Conservation (phyloP, 2,329 filamentous ascomycete genomes). For the Cryphonectria radicalis region DNA sequence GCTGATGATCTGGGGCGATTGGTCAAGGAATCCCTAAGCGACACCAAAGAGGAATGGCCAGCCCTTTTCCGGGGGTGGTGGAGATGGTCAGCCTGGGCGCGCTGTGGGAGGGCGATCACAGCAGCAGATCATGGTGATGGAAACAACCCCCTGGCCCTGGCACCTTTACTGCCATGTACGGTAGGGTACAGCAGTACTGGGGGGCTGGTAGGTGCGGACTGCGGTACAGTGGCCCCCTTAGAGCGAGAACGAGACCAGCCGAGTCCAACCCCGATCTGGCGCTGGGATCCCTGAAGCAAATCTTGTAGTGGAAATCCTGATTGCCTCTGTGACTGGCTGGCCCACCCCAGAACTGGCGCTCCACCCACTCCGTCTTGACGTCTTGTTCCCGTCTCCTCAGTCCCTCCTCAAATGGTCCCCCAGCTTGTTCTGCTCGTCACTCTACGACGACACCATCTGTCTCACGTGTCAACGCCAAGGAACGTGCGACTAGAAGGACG, state of each 20-base stretch:
- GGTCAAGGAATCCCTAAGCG: not conserved
- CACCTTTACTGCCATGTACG: not conserved
- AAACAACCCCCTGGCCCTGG: not conserved
- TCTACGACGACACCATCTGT: constrained; percentile 5
- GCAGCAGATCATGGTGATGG: not conserved
- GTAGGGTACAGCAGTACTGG: not conserved
- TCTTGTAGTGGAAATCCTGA: constrained; percentile 2
- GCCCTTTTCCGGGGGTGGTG: not conserved
- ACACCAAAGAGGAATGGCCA: not conserved
- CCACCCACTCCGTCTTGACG: constrained; percentile 5
- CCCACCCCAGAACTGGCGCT: not conserved
- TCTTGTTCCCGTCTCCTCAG: not conserved
- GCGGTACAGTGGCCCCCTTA: not conserved
- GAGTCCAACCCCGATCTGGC: constrained; percentile 3
- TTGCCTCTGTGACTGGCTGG: constrained; percentile 5
- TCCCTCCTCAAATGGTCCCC: not conserved
- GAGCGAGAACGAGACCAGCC: not conserved
- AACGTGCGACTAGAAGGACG: constrained; percentile 6
- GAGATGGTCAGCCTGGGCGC: not conserved
- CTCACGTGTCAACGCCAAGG: constrained; percentile 11
- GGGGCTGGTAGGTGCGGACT: not conserved
- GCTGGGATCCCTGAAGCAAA: constrained; percentile 2
- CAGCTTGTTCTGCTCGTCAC: not conserved
- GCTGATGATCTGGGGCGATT: not conserved
- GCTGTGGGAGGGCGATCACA: not conserved